These are phyloP conservation scores for Kodamaea nitidulidarum DNA, from an alignment of 805 yeast genomes.

Conservation along the genomic window DNA sequence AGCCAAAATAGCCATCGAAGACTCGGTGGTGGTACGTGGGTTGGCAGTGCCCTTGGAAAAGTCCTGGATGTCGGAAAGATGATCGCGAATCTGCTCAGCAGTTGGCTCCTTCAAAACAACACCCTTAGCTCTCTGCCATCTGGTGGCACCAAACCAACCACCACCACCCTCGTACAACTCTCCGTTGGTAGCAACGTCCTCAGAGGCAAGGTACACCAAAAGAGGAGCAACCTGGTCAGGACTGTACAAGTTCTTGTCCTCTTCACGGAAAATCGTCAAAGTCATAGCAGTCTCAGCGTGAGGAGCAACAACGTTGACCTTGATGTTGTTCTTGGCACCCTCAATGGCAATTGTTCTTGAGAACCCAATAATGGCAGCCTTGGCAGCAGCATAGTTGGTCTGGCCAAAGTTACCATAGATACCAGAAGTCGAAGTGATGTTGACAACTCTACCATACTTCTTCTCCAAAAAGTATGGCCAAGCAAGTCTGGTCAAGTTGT, in stretches of 20 bases:
- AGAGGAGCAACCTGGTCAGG: constrained; percentile 91
- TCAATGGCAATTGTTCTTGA: constrained; percentile 85
- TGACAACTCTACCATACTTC: constrained; percentile 75
- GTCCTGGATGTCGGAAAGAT: constrained; percentile 64
- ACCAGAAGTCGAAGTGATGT: constrained; percentile 93
- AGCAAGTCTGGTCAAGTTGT: constrained; percentile 75
- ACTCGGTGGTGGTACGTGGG: constrained; percentile 64
- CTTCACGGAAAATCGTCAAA: constrained; percentile 72
- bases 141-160: constrained; percentile 92
- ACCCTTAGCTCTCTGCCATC: constrained; percentile 94
- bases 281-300: constrained; percentile 99
- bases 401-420: constrained; percentile 98
- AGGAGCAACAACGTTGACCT: constrained; percentile 85
- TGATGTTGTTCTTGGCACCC: constrained; percentile 75
- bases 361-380: constrained; percentile 81
- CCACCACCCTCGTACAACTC: constrained; percentile 90
- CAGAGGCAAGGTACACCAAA: constrained; percentile 73
- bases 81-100: constrained; percentile 67
- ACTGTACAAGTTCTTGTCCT: constrained; percentile 77
- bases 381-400: constrained; percentile 92
- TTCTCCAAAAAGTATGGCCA: constrained; percentile 88
- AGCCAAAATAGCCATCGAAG: constrained; percentile 72
- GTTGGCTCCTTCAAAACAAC: constrained; percentile 58
- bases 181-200: constrained; percentile 68
- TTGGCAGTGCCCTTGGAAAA: constrained; percentile 53